Evolutionary conservation across 345 rosid species (phyloP), one percentile per base, ranked within the genome.

Genomic region (Sisymbrium irio): DNA sequence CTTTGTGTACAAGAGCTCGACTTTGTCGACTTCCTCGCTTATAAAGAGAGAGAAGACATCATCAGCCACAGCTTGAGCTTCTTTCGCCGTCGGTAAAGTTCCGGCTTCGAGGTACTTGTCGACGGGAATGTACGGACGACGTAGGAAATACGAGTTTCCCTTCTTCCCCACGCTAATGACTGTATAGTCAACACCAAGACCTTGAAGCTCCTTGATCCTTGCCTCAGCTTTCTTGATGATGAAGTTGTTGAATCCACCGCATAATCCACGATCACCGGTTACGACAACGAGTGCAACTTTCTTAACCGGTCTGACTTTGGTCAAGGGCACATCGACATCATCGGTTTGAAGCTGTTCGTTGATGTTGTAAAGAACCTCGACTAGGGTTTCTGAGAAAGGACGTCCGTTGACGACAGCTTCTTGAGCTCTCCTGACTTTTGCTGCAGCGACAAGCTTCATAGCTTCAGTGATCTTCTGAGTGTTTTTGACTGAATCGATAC

Each of bases 401-500:
- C 98, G 41, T 1, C 89, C 93, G 4, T 88, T 94, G 36, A 94
- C 96, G 14, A 94, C 96, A 12, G 97, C 97, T 78, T 94, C 98
- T 63, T 94, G 98, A 27, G 98, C 98, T 78, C 98, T 85, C 73
- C 97, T 82, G 75, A 94, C 98, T 79, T 94, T 94, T 0, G 98
- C 98, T 1, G 98, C 97, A 0, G 98, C 95, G 9, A 94, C 97
- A 6, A 94, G 93, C 82, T 94, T 94, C 98, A 94, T 94, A 15
- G 98, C 97, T 79, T 94, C 96, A 0, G 99, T 94, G 91, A 94
- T 89, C 86, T 89, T 94, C 83, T 94, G 93, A 5, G 99, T 95
- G 85, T 89, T 91, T 78, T 85, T 88, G 41, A 95, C 97, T 0
- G 98, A 91, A 35, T 79, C 88, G 65, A 89, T 89, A 36, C 97